These are phyloP conservation scores for Cinnamomum micranthum DNA, from an alignment of 164 flowering plant species.

Conservation along the genomic window DNA sequence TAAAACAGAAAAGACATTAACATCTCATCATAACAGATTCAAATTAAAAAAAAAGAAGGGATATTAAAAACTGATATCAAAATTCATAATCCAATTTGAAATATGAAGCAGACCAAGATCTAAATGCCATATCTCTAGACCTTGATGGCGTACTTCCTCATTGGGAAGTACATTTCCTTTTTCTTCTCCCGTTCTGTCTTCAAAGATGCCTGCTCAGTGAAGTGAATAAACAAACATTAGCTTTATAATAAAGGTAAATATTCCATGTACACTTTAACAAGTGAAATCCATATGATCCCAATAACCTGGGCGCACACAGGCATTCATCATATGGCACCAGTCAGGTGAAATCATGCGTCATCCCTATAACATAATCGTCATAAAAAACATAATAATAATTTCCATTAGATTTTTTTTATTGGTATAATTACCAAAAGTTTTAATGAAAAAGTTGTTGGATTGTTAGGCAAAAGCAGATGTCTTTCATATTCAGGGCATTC, in stretches of 20 bases:
- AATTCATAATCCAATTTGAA: not conserved
- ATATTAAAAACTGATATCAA: not conserved
- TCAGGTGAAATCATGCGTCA: not conserved
- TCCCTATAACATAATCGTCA: not conserved
- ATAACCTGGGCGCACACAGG: not conserved
- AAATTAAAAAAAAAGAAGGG: not conserved
- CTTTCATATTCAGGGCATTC: not conserved
- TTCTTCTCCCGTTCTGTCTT: constrained; percentile 43
- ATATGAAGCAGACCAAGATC: too few relatives aligned
- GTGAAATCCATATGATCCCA: not conserved
- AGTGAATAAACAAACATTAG: not conserved
- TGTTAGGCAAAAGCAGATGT: not conserved
- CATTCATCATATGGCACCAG: not conserved
- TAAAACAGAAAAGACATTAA: not conserved
- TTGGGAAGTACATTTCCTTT: constrained; percentile 39
- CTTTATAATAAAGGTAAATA: not conserved
- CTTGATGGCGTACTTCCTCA: constrained; percentile 49
- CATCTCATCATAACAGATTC: not conserved
- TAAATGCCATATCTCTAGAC: constrained; percentile 19
- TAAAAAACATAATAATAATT: too few relatives aligned
- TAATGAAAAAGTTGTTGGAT: too few relatives aligned
- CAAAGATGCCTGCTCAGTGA: constrained; percentile 30
- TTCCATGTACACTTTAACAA: not conserved
- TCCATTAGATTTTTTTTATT: too few relatives aligned
- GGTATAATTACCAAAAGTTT: too few relatives aligned